Percentiles rank a stretch among this genome's conserved stretches.
phyloP scores from a whole-genome alignment of 495 filamentous ascomycete genomes.

The Saxophila tyrrhenica region DNA sequence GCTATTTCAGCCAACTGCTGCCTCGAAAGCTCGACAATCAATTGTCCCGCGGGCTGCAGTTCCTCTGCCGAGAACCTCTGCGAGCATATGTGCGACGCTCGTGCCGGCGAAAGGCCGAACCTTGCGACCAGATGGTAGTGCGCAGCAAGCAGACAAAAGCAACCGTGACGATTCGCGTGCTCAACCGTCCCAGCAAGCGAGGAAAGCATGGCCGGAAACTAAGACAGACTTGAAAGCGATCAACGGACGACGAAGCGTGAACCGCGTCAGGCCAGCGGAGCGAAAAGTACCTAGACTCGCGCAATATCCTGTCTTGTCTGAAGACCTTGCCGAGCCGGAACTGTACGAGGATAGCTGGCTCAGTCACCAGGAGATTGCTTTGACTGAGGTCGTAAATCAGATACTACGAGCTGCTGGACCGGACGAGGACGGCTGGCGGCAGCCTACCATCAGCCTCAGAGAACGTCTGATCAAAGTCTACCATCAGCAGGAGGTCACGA shows the following conservation, averaged over 20 bases:
- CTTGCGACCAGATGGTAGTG: no score
- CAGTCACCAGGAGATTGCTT: constrained; percentile 48
- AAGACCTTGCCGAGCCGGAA: constrained; percentile 44
- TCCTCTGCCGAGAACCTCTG: neutral
- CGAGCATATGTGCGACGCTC: neutral
- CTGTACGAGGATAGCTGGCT: constrained; percentile 61
- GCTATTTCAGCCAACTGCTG: constrained; percentile 10
- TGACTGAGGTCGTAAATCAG: constrained; percentile 50
- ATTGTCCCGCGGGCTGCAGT: constrained; percentile 9
- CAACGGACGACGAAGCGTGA: neutral
- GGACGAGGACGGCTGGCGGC: constrained; percentile 1
- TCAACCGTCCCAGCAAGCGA: no score
- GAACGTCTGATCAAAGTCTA: constrained; percentile 41
- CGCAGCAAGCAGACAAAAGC: no score
- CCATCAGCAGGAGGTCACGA: constrained; percentile 39
- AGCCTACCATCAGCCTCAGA: constrained; percentile 9
- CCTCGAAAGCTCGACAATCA: constrained; percentile 15
- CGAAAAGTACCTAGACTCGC: constrained; percentile 9
- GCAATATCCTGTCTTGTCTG: constrained; percentile 43
- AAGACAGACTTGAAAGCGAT: neutral
- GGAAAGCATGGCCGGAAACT: neutral
- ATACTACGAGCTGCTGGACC: constrained; percentile 35
- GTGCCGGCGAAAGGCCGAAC: neutral
- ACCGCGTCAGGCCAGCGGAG: neutral
- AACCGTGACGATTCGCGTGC: no score